Evolutionary conservation across 257 asterid genomes (phyloP), one percentile per base, ranked within the genome.

Genomic region (Mentha longifolia): DNA sequence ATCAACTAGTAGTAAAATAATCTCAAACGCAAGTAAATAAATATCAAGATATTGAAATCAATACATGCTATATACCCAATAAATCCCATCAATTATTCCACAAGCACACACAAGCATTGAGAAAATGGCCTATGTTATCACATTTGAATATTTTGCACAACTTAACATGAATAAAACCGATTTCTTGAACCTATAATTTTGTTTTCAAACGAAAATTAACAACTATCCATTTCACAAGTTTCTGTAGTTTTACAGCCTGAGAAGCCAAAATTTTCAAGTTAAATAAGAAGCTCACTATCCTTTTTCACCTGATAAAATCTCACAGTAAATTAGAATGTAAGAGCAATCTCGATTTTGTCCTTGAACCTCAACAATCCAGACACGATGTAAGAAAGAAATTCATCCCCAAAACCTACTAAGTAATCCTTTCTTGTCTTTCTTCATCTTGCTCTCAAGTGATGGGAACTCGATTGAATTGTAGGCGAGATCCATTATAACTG

Each of bases 341-440:
- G 46, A 55, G 54, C 17, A 76, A 61, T 67, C 65, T 42, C 19
- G 52, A 59, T 2, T 52, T 30, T 2, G 51, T 65, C 42, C 11
- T 20, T 6, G 43, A 52, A 68, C 14, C 20, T 73, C 51, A 43
- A 37, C 28, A 66, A 50, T 61, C 56, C 71, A 72, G 43, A 31
- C 13, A 22, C 46, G 35, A 45, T 33, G 51, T 12, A 39, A 12
- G 39, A 35, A 42, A 1, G 19, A 41, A 17, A 0, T 50, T 88
- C 86, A 93, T 45, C 96, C 63, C 92, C 92, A 94, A 39, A 94
- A 77, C 94, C 99, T 84, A 66, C 96, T 90, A 3, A 94, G 80
- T 69, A 91, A 86, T 58, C 99, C 95, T 84, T 89, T 94, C 75
- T 71, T 79, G 65, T 91, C 97, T 77, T 88, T 94, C 96, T 89